These are phyloP conservation scores for Phycomyces blakesleeanus DNA, from an alignment of 192 early-diverging fungal genomes.

Conservation along the genomic window DNA sequence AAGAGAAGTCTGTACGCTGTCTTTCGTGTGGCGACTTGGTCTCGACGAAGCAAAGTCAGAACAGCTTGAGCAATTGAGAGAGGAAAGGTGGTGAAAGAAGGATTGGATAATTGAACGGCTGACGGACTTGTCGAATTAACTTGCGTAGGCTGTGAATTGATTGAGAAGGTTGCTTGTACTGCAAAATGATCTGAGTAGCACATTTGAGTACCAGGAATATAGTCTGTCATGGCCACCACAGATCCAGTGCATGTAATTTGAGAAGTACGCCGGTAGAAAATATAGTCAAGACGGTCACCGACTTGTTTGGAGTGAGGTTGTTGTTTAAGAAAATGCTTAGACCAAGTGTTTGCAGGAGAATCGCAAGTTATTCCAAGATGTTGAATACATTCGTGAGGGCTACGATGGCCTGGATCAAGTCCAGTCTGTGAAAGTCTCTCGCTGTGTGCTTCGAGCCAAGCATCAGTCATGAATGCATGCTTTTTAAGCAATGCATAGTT, in stretches of 20 bases:
- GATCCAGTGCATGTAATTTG: slow-evolving; percentile 35
- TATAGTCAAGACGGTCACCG: slow-evolving; percentile 52
- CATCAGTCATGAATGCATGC: slow-evolving; percentile 42
- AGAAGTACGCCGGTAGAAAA: slow-evolving; percentile 45
- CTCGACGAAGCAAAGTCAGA: neutral
- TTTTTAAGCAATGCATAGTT: slow-evolving; percentile 33
- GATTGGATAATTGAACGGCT: neutral
- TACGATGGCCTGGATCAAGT: no score
- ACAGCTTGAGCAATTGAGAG: neutral
- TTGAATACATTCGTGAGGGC: slow-evolving; percentile 8
- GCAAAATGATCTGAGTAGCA: slow-evolving; percentile 52
- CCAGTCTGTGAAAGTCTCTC: neutral
- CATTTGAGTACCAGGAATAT: slow-evolving; percentile 23
- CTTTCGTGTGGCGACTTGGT: slow-evolving; percentile 1
- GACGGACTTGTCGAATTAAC: neutral
- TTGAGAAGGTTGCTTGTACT: slow-evolving; percentile 40
- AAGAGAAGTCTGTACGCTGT: neutral
- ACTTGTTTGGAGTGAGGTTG: slow-evolving; percentile 19
- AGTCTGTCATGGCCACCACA: slow-evolving; percentile 26
- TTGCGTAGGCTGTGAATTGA: neutral
- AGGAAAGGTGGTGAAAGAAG: neutral
- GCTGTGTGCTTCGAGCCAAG: slow-evolving; percentile 38
- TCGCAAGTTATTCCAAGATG: slow-evolving; percentile 51
- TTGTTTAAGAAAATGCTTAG: slow-evolving; percentile 40
- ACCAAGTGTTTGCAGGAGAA: slow-evolving; percentile 51